phyloP scores from a whole-genome alignment of 23 red algal genomes.

The Pyropia yezoensis region DNA sequence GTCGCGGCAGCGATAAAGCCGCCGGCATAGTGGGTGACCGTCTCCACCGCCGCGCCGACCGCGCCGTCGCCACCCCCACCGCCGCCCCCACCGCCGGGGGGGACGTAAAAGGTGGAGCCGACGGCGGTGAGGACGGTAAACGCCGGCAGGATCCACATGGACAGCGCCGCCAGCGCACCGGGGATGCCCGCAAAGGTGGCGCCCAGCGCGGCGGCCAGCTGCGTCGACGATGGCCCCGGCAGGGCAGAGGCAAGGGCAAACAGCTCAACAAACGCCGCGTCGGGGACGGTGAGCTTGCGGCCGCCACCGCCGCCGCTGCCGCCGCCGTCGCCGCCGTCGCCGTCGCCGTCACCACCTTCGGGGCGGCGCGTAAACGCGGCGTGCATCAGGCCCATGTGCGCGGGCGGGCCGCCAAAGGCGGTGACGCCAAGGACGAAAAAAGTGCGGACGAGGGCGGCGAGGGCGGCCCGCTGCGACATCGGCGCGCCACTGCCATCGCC shows the following conservation, averaged over 20 bases:
- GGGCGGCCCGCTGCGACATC: conserved; percentile 5
- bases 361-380: conserved; percentile 14
- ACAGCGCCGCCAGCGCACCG: conserved; percentile 30
- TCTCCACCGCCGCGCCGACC: conserved; percentile 9
- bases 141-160: conserved; percentile 49
- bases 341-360: background rate
- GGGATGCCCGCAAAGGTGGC: conserved; percentile 28
- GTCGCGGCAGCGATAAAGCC: conserved; percentile 54
- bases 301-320: too few relatives aligned
- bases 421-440: conserved; percentile 30
- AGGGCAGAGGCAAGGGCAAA: conserved; percentile 44
- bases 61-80: background rate
- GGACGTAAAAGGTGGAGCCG: conserved; percentile 34
- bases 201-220: conserved; percentile 40
- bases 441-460: conserved; percentile 16
- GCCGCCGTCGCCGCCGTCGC: background rate
- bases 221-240: conserved; percentile 63
- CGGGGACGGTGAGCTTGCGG: conserved; percentile 11
- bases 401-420: conserved; percentile 68
- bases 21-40: conserved; percentile 11
- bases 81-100: background rate
- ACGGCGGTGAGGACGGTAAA: conserved; percentile 22
- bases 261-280: conserved; percentile 60
- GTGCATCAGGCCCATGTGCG: conserved; percentile 50
- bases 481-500: background rate